Conservation (phyloP, 2,329 filamentous ascomycete species). For the Gremmenia infestans region DNA sequence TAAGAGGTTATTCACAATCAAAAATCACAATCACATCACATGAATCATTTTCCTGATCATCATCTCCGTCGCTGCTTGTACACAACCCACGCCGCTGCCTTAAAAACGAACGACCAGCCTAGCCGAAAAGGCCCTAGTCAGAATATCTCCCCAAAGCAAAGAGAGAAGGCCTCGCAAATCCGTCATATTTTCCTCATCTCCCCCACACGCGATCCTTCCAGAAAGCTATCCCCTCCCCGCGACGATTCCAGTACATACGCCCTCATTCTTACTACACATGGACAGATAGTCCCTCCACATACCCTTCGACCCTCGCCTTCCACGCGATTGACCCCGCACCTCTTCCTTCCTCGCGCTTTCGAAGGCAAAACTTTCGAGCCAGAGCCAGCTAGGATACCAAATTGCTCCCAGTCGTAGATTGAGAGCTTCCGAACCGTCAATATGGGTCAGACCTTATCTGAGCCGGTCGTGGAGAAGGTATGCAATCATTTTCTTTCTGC, state of each 20-base stretch:
- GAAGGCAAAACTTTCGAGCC: constrained; percentile 8
- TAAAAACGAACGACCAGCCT: neutral
- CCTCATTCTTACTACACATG: constrained; percentile 15
- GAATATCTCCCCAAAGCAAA: neutral
- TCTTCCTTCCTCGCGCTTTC: constrained; percentile 18
- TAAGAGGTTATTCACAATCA: too few relatives aligned
- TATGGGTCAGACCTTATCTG: constrained; percentile 99
- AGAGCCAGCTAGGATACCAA: constrained; percentile 1
- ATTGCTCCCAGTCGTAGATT: constrained; percentile 22
- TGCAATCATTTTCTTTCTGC: constrained; percentile 31
- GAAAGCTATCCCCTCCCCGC: constrained; percentile 1
- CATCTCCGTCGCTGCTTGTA: neutral
- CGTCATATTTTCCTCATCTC: neutral
- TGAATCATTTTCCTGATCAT: neutral
- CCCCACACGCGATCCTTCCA: constrained; percentile 12
- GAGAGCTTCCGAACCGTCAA: constrained; percentile 24
- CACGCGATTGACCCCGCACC: constrained; percentile 24
- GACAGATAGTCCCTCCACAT: constrained; percentile 18
- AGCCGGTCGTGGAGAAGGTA: constrained; percentile 99
- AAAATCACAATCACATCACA: too few relatives aligned
- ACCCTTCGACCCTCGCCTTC: constrained; percentile 5
- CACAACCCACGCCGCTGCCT: neutral
- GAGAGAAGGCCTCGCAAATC: neutral
- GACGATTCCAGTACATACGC: neutral
- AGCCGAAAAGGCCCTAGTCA: neutral